These are phyloP conservation scores for Helicostylum pulchrum DNA, from an alignment of 192 early-diverging fungal species.

Conservation along the genomic window DNA sequence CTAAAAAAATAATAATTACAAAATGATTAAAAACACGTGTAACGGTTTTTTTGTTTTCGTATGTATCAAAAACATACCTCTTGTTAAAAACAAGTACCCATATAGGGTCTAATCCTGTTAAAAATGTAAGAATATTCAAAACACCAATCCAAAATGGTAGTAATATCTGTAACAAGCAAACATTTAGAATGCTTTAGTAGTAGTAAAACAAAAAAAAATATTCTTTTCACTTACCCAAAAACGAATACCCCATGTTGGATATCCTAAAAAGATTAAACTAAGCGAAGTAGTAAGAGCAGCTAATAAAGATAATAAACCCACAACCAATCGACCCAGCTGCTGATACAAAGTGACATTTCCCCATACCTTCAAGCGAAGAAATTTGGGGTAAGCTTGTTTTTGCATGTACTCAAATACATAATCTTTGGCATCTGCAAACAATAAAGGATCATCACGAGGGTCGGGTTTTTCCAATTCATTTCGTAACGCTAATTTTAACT, in stretches of 20 bases:
- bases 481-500: conserved; percentile 8
- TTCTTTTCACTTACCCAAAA: conserved; percentile 53
- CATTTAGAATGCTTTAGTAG: no score
- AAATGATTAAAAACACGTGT: not conserved
- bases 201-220: no score
- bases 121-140: conserved; percentile 35
- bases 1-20: no score
- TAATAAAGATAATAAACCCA: conserved; percentile 50
- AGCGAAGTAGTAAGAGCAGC: conserved; percentile 49
- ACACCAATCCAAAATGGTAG: conserved; percentile 41
- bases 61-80: conserved; percentile 17
- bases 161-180: conserved; percentile 16
- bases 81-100: conserved; percentile 39
- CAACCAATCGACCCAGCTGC: conserved; percentile 37
- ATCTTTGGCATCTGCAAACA: conserved; percentile 57
- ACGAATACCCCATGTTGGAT: conserved; percentile 38
- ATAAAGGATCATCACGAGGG: conserved; percentile 41
- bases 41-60: no score
- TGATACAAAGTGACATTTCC: conserved; percentile 54
- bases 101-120: conserved; percentile 40
- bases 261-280: conserved; percentile 53
- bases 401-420: conserved; percentile 53
- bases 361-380: conserved; percentile 50
- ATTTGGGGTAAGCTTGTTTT: conserved; percentile 51
- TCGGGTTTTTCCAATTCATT: conserved; percentile 8